Conservation (phyloP, 192 early-diverging fungal genomes). For the Podila epicladia region DNA sequence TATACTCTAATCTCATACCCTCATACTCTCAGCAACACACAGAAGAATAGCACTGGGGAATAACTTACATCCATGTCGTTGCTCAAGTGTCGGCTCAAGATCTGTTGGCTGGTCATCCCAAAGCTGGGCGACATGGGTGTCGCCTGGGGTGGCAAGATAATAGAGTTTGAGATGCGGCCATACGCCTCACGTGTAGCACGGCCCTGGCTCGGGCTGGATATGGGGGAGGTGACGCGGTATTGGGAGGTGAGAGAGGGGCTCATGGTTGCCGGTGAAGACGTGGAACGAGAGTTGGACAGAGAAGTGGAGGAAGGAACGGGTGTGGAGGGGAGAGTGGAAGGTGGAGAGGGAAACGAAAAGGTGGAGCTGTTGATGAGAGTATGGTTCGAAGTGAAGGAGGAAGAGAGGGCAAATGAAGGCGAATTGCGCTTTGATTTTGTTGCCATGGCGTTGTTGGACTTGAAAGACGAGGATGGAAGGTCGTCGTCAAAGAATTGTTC, state of each 20-base stretch:
- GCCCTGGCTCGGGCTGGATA: constrained; percentile 10
- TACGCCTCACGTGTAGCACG: constrained; percentile 13
- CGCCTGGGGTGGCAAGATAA: constrained; percentile 26
- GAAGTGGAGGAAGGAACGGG: not conserved
- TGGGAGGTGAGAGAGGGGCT: not conserved
- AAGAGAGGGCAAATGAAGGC: constrained; percentile 1
- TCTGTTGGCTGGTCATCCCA: constrained; percentile 27
- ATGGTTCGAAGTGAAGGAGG: not conserved
- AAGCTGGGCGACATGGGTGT: constrained; percentile 28
- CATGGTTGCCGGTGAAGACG: not conserved
- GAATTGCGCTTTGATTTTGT: not conserved
- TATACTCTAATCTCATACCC: no score
- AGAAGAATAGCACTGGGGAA: not conserved
- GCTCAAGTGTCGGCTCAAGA: constrained; percentile 8
- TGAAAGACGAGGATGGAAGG: not conserved
- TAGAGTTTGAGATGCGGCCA: constrained; percentile 24
- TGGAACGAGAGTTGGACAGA: constrained; percentile 4
- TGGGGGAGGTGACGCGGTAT: constrained; percentile 10
- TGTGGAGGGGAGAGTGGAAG: not conserved
- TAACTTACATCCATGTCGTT: constrained; percentile 45
- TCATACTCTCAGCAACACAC: not conserved
- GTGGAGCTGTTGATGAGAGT: constrained; percentile 1
- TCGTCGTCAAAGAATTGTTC: constrained; percentile 10
- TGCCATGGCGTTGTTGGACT: not conserved
- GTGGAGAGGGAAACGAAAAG: not conserved